A percentile compares a stretch with the other conserved stretches of the same genome.
Conservation (phyloP, 495 filamentous ascomycete species). For the Clohesyomyces aquaticus region DNA sequence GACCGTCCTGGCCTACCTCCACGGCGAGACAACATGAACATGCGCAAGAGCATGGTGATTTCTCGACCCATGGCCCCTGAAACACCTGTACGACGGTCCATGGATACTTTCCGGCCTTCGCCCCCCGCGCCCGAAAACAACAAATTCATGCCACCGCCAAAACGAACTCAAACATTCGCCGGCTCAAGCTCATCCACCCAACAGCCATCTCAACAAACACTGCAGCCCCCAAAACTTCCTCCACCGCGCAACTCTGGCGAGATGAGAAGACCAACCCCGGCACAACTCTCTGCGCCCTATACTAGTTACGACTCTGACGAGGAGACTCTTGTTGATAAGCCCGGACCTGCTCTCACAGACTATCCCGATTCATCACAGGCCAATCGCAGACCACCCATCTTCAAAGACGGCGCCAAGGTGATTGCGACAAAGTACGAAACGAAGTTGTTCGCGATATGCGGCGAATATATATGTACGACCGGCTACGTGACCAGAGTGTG, state of each 20-base stretch:
- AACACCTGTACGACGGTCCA: conserved; percentile 35
- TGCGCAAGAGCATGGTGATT: conserved; percentile 33
- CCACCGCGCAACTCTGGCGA: conserved; percentile 32
- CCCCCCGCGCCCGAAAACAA: conserved; percentile 15
- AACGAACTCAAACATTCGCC: conserved; percentile 35
- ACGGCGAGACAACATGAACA: conserved; percentile 48
- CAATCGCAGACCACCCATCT: conserved; percentile 79
- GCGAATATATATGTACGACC: conserved; percentile 82
- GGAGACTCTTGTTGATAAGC: conserved; percentile 31
- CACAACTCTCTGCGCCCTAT: conserved; percentile 11
- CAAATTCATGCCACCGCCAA: conserved; percentile 37
- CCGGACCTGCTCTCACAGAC: conserved; percentile 49
- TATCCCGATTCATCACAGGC: conserved; percentile 85
- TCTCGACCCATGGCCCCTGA: conserved; percentile 27
- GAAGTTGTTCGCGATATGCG: conserved; percentile 81
- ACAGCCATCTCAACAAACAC: neutral
- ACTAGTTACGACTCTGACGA: conserved; percentile 43
- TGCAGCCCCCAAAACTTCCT: conserved; percentile 26
- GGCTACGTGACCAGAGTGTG: conserved; percentile 84
- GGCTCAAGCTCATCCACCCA: neutral
- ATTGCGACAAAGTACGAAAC: conserved; percentile 86
- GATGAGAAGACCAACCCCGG: conserved; percentile 22
- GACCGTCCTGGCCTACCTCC: conserved; percentile 65
- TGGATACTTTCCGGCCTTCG: conserved; percentile 33
- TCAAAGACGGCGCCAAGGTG: conserved; percentile 68